A percentile compares a stretch with the other conserved stretches of the same genome.
These are phyloP conservation scores for Tremellales sp. DNA, from an alignment of 1,284 basidiomycete genomes.

Conservation along the genomic window DNA sequence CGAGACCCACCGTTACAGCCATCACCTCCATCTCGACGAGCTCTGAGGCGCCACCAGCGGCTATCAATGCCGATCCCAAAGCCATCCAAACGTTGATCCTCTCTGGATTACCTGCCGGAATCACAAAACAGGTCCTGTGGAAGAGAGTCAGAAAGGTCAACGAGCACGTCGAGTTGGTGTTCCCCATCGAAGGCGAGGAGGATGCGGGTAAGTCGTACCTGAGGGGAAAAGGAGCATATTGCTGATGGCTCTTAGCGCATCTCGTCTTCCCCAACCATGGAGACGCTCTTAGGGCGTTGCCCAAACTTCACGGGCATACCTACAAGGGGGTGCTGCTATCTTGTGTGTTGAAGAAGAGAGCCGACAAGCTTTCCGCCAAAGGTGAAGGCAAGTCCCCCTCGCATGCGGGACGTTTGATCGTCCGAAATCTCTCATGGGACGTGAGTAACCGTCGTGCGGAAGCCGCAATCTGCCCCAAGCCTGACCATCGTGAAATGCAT, in stretches of 20 bases:
- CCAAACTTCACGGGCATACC: conserved; percentile 86
- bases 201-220: conserved; percentile 39
- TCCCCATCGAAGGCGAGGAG: conserved; percentile 56
- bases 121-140: conserved; percentile 75
- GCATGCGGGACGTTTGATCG: conserved; percentile 75
- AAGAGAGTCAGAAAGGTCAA: conserved; percentile 77
- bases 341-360: conserved; percentile 83
- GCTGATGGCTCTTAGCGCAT: conserved; percentile 55
- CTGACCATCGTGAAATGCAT: conserved; percentile 29
- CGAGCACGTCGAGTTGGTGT: conserved; percentile 59
- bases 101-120: conserved; percentile 63
- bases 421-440: conserved; percentile 81
- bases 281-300: conserved; percentile 67
- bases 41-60: neutral
- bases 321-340: conserved; percentile 86
- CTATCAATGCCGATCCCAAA: conserved; percentile 56
- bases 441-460: conserved; percentile 31
- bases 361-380: conserved; percentile 61
- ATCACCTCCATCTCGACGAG: conserved; percentile 27
- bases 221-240: neutral
- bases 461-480: conserved; percentile 4
- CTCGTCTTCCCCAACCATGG: conserved; percentile 70
- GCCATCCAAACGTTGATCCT: conserved; percentile 77
- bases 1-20: conserved; percentile 52
- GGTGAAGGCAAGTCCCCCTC: conserved; percentile 48